phyloP scores from a whole-genome alignment of 495 filamentous ascomycete species.

The Geoglossum glabrum region DNA sequence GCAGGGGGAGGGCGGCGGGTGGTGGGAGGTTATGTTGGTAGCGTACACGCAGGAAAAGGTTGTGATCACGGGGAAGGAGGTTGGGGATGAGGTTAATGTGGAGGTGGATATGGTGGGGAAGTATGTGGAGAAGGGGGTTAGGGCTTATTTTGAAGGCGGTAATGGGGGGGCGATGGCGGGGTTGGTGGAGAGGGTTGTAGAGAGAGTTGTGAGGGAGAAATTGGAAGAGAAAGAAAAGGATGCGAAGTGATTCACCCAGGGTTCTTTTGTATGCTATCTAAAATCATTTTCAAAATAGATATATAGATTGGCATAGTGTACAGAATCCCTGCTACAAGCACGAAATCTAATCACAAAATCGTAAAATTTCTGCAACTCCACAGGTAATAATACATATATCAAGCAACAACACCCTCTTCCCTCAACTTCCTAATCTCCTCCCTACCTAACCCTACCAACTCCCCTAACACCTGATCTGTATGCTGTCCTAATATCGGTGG shows the following conservation, averaged over 20 bases:
- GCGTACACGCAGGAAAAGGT: conserved; percentile 93
- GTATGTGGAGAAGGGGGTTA: conserved; percentile 89
- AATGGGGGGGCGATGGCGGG: conserved; percentile 34
- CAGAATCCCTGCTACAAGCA: no score
- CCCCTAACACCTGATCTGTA: conserved; percentile 63
- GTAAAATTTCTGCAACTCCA: no score
- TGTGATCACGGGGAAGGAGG: conserved; percentile 58
- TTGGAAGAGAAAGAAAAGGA: conserved; percentile 21
- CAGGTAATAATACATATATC: no score
- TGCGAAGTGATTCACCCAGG: neutral
- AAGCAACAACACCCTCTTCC: conserved; percentile 49
- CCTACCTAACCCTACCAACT: conserved; percentile 26
- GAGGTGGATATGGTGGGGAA: conserved; percentile 98
- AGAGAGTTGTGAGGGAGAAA: conserved; percentile 54
- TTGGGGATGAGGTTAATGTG: conserved; percentile 80
- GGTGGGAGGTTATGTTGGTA: conserved; percentile 98
- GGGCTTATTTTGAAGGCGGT: conserved; percentile 33
- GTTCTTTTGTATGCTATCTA: no score
- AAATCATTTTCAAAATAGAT: no score
- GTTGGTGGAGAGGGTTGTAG: conserved; percentile 69
- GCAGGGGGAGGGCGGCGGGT: conserved; percentile 50
- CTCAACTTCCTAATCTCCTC: conserved; percentile 22
- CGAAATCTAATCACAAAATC: no score
- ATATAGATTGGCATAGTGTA: no score
- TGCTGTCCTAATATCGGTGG: conserved; percentile 84